Evolutionary conservation across 495 filamentous ascomycete species (phyloP).

Genomic region (Friedmanniomyces simplex): DNA sequence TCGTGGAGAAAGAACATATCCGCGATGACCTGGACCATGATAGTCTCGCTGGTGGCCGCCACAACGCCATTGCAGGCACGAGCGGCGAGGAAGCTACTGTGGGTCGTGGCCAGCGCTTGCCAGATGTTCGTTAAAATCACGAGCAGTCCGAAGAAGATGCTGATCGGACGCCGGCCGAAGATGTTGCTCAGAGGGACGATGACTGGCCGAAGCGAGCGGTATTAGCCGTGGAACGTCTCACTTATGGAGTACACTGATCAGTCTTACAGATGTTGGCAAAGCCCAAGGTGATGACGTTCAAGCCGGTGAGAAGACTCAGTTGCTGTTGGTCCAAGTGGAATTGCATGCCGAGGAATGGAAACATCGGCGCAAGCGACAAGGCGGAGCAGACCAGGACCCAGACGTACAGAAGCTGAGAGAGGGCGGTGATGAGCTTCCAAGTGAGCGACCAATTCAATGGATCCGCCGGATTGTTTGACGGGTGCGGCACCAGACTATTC

Average conservation of each 20-base stretch:
- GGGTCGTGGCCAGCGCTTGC: conserved; percentile 45
- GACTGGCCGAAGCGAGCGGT: conserved; percentile 17
- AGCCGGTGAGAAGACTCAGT: conserved; percentile 39
- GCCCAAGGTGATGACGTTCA: conserved; percentile 45
- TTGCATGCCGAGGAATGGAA: conserved; percentile 40
- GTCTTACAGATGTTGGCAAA: conserved; percentile 41
- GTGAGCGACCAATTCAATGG: conserved; percentile 21
- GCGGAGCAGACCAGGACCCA: conserved; percentile 48
- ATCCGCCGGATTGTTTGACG: conserved; percentile 18
- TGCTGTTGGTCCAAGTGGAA: conserved; percentile 40
- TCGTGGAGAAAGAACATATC: conserved; percentile 55
- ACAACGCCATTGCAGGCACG: conserved; percentile 46
- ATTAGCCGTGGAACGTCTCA: too few relatives aligned
- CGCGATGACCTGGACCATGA: conserved; percentile 49
- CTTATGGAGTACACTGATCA: too few relatives aligned
- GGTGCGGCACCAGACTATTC: conserved; percentile 8
- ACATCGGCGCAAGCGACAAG: conserved; percentile 43
- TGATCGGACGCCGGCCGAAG: conserved; percentile 44
- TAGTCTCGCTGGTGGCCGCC: conserved; percentile 41
- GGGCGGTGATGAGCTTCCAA: conserved; percentile 5
- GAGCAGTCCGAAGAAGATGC: conserved; percentile 41
- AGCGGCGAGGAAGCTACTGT: conserved; percentile 47
- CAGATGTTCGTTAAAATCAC: conserved; percentile 45
- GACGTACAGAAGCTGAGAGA: conserved; percentile 31
- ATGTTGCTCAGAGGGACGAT: conserved; percentile 45